Conservation (phyloP, 2,329 filamentous ascomycete genomes). For the Colletotrichum musae region DNA sequence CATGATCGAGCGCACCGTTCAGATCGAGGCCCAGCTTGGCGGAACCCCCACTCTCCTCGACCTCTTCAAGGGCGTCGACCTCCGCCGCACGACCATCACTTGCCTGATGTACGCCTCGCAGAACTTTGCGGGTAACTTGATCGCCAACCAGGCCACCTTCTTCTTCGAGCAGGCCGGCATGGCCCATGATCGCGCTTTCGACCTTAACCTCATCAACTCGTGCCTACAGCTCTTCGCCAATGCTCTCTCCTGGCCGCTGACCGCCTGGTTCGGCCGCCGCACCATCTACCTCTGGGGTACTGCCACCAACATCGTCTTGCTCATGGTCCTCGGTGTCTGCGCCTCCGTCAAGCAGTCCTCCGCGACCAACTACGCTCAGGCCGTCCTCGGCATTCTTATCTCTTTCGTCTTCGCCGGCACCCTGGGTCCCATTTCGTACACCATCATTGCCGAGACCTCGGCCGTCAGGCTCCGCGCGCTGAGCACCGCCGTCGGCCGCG, state of each 20-base stretch:
- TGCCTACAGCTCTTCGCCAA: conserved; percentile 53
- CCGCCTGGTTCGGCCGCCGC: conserved; percentile 55
- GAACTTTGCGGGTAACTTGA: conserved; percentile 73
- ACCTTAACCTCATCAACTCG: conserved; percentile 48
- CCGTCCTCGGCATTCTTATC: conserved; percentile 54
- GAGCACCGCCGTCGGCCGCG: conserved; percentile 55
- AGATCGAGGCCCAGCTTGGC: conserved; percentile 62
- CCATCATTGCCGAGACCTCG: conserved; percentile 55
- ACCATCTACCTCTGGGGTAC: conserved; percentile 57
- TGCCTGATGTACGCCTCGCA: conserved; percentile 71
- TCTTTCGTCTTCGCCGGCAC: conserved; percentile 55
- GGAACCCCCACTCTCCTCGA: conserved; percentile 63
- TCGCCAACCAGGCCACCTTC: conserved; percentile 73
- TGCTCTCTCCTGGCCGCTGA: conserved; percentile 51
- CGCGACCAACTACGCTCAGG: conserved; percentile 55
- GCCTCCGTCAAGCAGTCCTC: conserved; percentile 51
- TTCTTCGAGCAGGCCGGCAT: conserved; percentile 63
- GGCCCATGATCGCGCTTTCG: conserved; percentile 42
- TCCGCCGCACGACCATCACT: conserved; percentile 68
- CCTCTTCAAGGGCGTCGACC: conserved; percentile 68
- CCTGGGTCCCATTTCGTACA: conserved; percentile 55
- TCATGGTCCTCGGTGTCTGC: conserved; percentile 53
- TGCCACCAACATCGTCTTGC: conserved; percentile 50
- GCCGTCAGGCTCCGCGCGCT: conserved; percentile 54
- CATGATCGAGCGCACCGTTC: conserved; percentile 71